Evolutionary conservation across 1,284 basidiomycete genomes (phyloP).

Genomic region (Takashimella tepidaria): DNA sequence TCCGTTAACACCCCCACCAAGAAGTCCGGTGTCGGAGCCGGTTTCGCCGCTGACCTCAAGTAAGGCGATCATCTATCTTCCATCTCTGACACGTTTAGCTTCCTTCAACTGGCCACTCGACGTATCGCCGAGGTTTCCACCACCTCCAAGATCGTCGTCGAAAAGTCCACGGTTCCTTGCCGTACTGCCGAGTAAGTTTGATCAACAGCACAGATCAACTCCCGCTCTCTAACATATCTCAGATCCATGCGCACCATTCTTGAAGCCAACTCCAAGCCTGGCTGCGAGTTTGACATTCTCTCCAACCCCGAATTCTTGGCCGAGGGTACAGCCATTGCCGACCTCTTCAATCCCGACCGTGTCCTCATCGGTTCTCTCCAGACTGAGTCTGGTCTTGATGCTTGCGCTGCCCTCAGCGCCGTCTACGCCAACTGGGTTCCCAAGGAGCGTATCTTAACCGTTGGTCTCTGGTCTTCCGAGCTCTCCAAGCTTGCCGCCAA

Average conservation of each 20-base stretch:
- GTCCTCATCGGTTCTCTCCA: conserved; percentile 95
- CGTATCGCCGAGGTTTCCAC: conserved; percentile 88
- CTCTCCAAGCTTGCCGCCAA: conserved; percentile 98
- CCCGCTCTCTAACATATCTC: background rate
- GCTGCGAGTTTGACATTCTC: conserved; percentile 91
- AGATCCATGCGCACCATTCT: conserved; percentile 95
- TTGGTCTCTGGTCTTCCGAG: conserved; percentile 98
- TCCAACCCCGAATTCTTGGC: conserved; percentile 98
- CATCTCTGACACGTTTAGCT: conserved; percentile 55
- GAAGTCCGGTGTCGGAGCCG: conserved; percentile 93
- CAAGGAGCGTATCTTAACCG: conserved; percentile 75
- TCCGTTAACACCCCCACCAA: conserved; percentile 91
- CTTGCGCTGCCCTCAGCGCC: conserved; percentile 67
- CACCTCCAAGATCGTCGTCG: conserved; percentile 95
- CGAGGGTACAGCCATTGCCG: conserved; percentile 90
- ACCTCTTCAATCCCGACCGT: conserved; percentile 85
- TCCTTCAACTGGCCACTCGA: conserved; percentile 92
- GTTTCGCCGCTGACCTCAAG: conserved; percentile 97
- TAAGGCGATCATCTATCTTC: conserved; percentile 47
- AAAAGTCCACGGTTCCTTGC: conserved; percentile 98
- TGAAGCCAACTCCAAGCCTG: conserved; percentile 91
- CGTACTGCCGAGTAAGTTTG: conserved; percentile 72
- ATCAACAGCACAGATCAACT: background rate
- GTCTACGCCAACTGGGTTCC: conserved; percentile 97
- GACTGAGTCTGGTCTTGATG: conserved; percentile 73